Conservation (phyloP, 768 basidiomycete species). For the Leccinum variicolor region DNA sequence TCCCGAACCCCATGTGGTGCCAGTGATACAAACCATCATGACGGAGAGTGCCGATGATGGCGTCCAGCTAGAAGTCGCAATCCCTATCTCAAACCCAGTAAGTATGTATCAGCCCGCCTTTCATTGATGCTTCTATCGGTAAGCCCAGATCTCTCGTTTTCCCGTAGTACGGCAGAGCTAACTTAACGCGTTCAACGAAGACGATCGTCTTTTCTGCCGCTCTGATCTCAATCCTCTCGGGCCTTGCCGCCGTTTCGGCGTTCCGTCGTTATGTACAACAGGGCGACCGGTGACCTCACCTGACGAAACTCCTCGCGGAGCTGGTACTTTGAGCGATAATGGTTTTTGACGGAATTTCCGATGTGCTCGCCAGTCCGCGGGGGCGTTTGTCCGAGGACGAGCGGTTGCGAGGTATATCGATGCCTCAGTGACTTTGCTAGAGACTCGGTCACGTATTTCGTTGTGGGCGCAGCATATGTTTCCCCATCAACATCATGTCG, state of each 20-base stretch:
- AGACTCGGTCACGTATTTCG: background rate
- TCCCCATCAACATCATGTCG: background rate
- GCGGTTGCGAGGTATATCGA: background rate
- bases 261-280: background rate
- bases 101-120: background rate
- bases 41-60: background rate
- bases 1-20: background rate
- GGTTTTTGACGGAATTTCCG: slow-evolving; percentile 3
- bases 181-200: background rate
- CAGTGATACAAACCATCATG: background rate
- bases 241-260: background rate
- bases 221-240: background rate
- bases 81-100: background rate
- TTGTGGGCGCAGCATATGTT: background rate
- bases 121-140: background rate
- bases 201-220: background rate
- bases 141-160: background rate
- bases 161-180: background rate
- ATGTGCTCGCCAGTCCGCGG: slow-evolving; percentile 5
- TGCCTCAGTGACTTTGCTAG: background rate
- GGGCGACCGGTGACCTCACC: background rate
- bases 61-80: background rate
- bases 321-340: slow-evolving; percentile 2
- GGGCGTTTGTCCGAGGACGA: background rate
- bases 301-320: background rate